Conservation (phyloP, 805 yeast genomes). For the Candida ascalaphidarum region DNA sequence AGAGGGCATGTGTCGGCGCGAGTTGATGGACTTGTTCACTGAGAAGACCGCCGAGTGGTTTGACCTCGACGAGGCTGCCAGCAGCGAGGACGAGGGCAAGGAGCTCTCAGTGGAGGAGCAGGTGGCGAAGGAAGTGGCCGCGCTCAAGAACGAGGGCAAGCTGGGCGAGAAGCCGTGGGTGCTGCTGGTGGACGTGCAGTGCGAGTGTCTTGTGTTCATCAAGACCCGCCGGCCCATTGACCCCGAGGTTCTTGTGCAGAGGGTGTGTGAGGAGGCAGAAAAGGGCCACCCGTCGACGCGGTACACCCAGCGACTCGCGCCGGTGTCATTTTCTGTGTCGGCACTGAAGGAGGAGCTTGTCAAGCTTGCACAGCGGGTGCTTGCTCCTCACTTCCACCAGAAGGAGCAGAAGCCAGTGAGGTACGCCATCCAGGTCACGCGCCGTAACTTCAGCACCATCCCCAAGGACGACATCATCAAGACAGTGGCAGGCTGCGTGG, state of each 20-base stretch:
- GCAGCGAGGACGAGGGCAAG: conserved; percentile 21
- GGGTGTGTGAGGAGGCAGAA: conserved; percentile 51
- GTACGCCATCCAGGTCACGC: conserved; percentile 76
- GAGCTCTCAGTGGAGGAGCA: conserved; percentile 64
- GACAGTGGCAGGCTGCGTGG: conserved; percentile 63
- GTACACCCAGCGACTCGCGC: conserved; percentile 72
- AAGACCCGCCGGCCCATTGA: conserved; percentile 72
- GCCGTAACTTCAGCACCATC: conserved; percentile 70
- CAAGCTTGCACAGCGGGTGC: conserved; percentile 49
- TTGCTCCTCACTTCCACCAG: conserved; percentile 60
- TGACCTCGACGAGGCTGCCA: conserved; percentile 15
- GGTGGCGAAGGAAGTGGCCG: conserved; percentile 62
- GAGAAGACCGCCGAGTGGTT: conserved; percentile 30
- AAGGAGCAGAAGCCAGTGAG: conserved; percentile 30
- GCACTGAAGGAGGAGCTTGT: conserved; percentile 63
- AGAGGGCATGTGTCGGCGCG: conserved; percentile 73
- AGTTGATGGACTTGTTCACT: conserved; percentile 48
- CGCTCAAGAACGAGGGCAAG: conserved; percentile 39
- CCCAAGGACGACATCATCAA: conserved; percentile 68
- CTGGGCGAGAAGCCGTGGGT: conserved; percentile 38
- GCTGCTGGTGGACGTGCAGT: conserved; percentile 54
- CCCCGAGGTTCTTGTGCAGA: conserved; percentile 64
- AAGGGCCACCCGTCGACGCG: conserved; percentile 52
- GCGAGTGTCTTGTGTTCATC: conserved; percentile 81
- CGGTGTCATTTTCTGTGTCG: conserved; percentile 67